A percentile compares a stretch with the other conserved stretches of the same genome.
Conservation (phyloP, 345 rosid genomes). For the Durio zibethinus region DNA sequence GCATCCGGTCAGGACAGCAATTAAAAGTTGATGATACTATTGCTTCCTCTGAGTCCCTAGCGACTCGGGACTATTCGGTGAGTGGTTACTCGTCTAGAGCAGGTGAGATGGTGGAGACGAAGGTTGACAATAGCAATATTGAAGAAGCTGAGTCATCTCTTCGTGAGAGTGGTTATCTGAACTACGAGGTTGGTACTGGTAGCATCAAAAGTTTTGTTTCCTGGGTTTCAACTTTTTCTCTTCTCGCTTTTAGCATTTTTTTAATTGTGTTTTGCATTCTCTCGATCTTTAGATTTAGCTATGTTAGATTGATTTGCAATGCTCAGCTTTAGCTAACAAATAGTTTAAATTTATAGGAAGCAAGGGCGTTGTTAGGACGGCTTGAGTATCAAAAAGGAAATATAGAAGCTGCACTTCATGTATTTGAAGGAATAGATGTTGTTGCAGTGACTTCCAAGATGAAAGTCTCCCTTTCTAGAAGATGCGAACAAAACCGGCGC, state of each 20-base stretch:
- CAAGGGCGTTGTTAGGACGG: slow-evolving; percentile 71
- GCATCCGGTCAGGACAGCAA: slow-evolving; percentile 60
- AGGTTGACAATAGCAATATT: slow-evolving; percentile 64
- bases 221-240: neutral
- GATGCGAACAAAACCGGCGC: slow-evolving; percentile 37
- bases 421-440: slow-evolving; percentile 68
- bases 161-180: slow-evolving; percentile 75
- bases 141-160: slow-evolving; percentile 82
- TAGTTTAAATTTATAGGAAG: slow-evolving; percentile 51
- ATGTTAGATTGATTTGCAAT: neutral
- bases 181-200: slow-evolving; percentile 61
- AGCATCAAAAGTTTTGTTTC: neutral
- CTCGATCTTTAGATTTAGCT: neutral
- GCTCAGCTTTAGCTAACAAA: neutral
- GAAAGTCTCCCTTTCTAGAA: slow-evolving; percentile 45
- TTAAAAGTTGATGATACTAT: slow-evolving; percentile 41
- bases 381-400: slow-evolving; percentile 72
- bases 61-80: slow-evolving; percentile 70
- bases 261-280: neutral
- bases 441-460: slow-evolving; percentile 52
- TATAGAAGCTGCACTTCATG: slow-evolving; percentile 61
- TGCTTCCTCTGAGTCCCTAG: slow-evolving; percentile 71
- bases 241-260: neutral
- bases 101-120: slow-evolving; percentile 53
- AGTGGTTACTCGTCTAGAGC: slow-evolving; percentile 69